Base-by-base conservation (phyloP, 192 early-diverging fungal genomes). In the Podila horticola region DNA sequence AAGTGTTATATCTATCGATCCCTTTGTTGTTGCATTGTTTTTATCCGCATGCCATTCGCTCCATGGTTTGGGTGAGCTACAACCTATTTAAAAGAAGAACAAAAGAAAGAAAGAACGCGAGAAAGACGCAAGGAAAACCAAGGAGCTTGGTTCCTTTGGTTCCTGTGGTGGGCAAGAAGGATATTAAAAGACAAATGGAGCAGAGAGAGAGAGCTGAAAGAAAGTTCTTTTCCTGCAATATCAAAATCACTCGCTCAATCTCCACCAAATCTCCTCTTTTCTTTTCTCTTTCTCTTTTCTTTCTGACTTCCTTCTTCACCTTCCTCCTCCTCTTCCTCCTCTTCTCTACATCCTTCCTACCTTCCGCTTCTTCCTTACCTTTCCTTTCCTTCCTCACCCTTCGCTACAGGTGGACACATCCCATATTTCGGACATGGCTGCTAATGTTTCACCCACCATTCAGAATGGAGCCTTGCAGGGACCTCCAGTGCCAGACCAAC, bases 361-460 rank as follows among this genome's bases (percentile, higher is more conserved):
- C n/a, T 36, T 52, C 28, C 64, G 55, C 57, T 55, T 38, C 52
- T 4, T 69, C 29, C 28, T 59, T 48, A n/a, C 31, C 31, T 22
- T 38, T 48, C 20, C 24, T 0, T 28, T 26, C 31, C 24, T 52
- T 38, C 12, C n/a, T 66, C 29, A 24, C 58, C 9, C 24, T 0
- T 15, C 58, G 4, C 2, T 24, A 60, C 50, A 17, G 17, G 50
- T 52, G 50, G 50, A 52, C n/a, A 52, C 50, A n/a, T 52, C n/a
- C n/a, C 19, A 31, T 13, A 36, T 26, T 36, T 20, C 6, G 7
- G 50, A 63, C 31, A 79, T 79, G 75, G 75, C 75, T 8, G 69
- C 75, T 66, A 79, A 69, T 49, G 64, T 68, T 36, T 79, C 75
- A 34, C 69, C 75, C 19, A 62, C 65, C 65, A 79, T 72, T 29